A percentile compares a stretch with the other conserved stretches of the same genome.
phyloP scores from a whole-genome alignment of 805 yeast species.

The Saturnispora saitoi region DNA sequence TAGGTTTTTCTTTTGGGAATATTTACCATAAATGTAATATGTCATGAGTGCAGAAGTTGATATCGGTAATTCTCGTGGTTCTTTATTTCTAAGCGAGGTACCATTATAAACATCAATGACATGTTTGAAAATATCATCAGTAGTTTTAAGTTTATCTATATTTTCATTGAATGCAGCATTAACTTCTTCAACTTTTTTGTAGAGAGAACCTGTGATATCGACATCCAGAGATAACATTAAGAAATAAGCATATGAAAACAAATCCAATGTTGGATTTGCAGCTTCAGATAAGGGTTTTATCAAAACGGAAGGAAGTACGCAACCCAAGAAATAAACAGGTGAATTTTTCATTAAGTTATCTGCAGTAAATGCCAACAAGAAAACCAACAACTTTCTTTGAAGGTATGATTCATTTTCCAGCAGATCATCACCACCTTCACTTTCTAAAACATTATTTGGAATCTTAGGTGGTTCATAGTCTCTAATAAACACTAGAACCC shows the following conservation, averaged over 20 bases:
- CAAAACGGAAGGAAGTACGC: neutral
- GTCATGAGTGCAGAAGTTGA: conserved; percentile 8
- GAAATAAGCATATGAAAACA: conserved; percentile 22
- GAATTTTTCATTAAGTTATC: neutral
- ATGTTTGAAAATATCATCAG: conserved; percentile 33
- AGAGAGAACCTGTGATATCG: conserved; percentile 38
- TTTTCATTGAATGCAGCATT: conserved; percentile 32
- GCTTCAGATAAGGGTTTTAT: neutral
- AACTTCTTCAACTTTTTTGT: conserved; percentile 30
- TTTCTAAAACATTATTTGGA: conserved; percentile 29
- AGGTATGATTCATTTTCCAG: conserved; percentile 49
- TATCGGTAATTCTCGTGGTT: conserved; percentile 13
- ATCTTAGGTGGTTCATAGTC: conserved; percentile 43
- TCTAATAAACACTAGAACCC: conserved; percentile 55
- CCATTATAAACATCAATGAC: conserved; percentile 37
- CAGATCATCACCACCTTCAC: conserved; percentile 31
- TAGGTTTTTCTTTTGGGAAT: conserved; percentile 10
- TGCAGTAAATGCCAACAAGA: conserved; percentile 28
- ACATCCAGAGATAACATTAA: conserved; percentile 62
- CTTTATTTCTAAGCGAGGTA: conserved; percentile 11
- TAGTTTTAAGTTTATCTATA: conserved; percentile 21
- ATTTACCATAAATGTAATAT: conserved; percentile 20
- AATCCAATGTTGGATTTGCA: neutral
- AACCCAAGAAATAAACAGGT: conserved; percentile 1
- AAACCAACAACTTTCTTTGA: conserved; percentile 57